A percentile compares a stretch with the other conserved stretches of the same genome.
Evolutionary conservation across 176 grass and related monocot species (phyloP).

Genomic region (maize (Zea mays)): Zm-B73-REFERENCE-NAM-5.0 NC_050102.1:82116001-82116500

Average conservation of each 20-base stretch:
- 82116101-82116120: constrained; percentile 63
- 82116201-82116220: neutral
- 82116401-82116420: constrained; percentile 60
- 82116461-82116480: constrained; percentile 57
- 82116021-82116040: constrained; percentile 85
- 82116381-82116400: constrained; percentile 64
- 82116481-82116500: constrained; percentile 73
- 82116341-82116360: constrained; percentile 73
- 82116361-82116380: constrained; percentile 48
- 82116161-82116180: constrained; percentile 52
- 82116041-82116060: constrained; percentile 51
- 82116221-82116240: neutral
- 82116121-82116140: constrained; percentile 58
- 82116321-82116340: constrained; percentile 47
- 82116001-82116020: constrained; percentile 49
- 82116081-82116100: constrained; percentile 60
- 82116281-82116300: constrained; percentile 39
- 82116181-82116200: constrained; percentile 48
- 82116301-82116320: constrained; percentile 63
- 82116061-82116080: constrained; percentile 70
- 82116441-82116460: constrained; percentile 66
- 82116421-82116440: constrained; percentile 71
- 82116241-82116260: neutral
- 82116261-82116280: neutral
- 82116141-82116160: constrained; percentile 67